These are phyloP conservation scores for Xerocomellus dryophilus DNA, from an alignment of 768 basidiomycete genomes.

Conservation along the genomic window DNA sequence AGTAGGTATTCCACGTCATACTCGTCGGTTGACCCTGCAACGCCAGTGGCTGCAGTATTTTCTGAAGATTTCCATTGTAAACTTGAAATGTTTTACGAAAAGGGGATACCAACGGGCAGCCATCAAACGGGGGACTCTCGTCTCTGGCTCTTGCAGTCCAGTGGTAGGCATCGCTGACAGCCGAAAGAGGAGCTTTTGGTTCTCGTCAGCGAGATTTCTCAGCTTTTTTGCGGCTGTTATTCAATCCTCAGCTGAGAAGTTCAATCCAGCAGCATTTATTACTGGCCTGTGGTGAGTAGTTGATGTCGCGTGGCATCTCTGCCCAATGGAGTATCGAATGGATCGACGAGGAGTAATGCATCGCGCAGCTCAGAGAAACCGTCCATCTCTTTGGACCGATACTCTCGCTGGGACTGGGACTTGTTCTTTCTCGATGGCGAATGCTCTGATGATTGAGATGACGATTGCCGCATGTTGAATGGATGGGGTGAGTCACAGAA, in stretches of 20 bases:
- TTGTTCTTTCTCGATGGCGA: conserved; percentile 20
- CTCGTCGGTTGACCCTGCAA: conserved; percentile 7
- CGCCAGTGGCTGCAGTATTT: conserved; percentile 1
- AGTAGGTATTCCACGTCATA: conserved; percentile 4
- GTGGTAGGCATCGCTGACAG: conserved; percentile 14
- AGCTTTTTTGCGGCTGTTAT: conserved; percentile 49
- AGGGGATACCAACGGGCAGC: conserved; percentile 11
- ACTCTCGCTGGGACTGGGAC: conserved; percentile 27
- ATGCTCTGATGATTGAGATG: conserved; percentile 9
- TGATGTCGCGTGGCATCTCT: conserved; percentile 32
- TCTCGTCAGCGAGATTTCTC: conserved; percentile 28
- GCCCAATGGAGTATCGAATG: conserved; percentile 22
- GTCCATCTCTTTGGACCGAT: conserved; percentile 31
- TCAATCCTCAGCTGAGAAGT: neutral
- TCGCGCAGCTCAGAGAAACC: conserved; percentile 32
- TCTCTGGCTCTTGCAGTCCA: neutral
- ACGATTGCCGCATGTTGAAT: conserved; percentile 16
- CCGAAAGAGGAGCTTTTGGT: conserved; percentile 15
- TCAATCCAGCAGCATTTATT: neutral
- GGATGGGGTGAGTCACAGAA: conserved; percentile 11
- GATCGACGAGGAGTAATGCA: conserved; percentile 24
- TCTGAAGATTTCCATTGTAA: conserved; percentile 6
- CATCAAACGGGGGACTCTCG: neutral
- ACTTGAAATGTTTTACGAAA: neutral
- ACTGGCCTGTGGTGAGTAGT: conserved; percentile 25